Evolutionary conservation across 2,329 filamentous ascomycete genomes (phyloP), one percentile per base, ranked within the genome.

Genomic region (Fonsecaea pugnacius): DNA sequence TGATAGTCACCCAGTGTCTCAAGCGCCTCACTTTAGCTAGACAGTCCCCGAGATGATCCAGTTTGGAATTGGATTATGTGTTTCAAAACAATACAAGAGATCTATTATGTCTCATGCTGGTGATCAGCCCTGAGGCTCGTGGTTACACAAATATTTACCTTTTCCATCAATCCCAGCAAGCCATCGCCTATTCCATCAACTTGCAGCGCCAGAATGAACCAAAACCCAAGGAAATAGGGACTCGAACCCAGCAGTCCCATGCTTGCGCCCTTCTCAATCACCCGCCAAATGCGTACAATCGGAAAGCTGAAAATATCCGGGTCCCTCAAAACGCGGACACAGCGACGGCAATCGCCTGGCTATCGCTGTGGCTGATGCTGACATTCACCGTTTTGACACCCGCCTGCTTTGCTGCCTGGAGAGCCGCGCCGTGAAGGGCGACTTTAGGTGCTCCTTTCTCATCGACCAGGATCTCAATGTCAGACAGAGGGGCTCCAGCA

Each of bases 281-380:
- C 52, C n/a, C 38, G n/a, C 48, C 58, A 43, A 46, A 57, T 55
- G 55, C 53, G 55, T 46, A 62, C 59, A 58, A 43, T 40, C 32
- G 24, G n/a, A 30, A 4, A 6, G 40, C 14, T 3, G 7, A 16
- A 21, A 8, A n/a, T 48, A 3, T 14, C 9, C 53, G 21, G 16
- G 40, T 46, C 21, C 24, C 36, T 58, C 86, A 92, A 74, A 95
- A 90, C 62, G 87, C 89, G 61, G 92, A 89, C 66, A 96, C 90
- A 1, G 96, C 95, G 73, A 99, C 91, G 52, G 95, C 94, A 73
- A 98, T 93, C 66, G 95, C 93, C 79, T 99, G 95, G 64, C 85
- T 89, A 72, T 98, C 94, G 43, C 91, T 95, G 80, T 99, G 96
- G 72, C 94, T 97, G 75, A 99, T 97, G 75, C 92, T 96, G 71